These are phyloP conservation scores for Copromyces sp. DNA, from an alignment of 495 filamentous ascomycete species.

Conservation along the genomic window DNA sequence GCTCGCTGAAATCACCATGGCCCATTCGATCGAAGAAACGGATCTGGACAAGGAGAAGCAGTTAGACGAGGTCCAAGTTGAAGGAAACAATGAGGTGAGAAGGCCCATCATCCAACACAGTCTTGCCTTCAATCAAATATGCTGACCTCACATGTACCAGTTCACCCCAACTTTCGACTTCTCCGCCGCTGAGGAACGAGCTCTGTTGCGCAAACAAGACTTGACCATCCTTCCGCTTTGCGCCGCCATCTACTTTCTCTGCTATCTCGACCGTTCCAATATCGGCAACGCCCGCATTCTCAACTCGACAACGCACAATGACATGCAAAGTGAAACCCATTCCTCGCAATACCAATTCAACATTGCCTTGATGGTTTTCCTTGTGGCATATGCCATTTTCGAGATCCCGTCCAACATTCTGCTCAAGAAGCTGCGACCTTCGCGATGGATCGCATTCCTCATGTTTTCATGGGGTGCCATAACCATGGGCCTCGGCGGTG, in stretches of 20 bases:
- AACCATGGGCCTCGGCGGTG: constrained; percentile 53
- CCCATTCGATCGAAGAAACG: background rate
- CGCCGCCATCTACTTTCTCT: constrained; percentile 53
- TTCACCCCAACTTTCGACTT: constrained; percentile 6
- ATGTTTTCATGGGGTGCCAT: constrained; percentile 61
- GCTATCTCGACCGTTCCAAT: constrained; percentile 58
- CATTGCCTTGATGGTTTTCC: constrained; percentile 62
- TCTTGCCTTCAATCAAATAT: background rate
- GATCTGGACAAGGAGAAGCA: background rate
- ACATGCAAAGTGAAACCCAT: constrained; percentile 51
- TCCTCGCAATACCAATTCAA: constrained; percentile 57
- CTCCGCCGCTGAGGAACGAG: constrained; percentile 20
- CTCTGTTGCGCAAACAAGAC: constrained; percentile 51
- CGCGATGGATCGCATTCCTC: constrained; percentile 56
- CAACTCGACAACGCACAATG: constrained; percentile 47
- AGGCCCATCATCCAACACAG: background rate
- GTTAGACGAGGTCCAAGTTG: background rate
- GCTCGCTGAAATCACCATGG: background rate
- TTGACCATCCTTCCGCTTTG: constrained; percentile 48
- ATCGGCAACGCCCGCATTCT: constrained; percentile 60
- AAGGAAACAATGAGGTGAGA: background rate
- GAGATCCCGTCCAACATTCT: constrained; percentile 66
- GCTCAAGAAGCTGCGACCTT: constrained; percentile 57
- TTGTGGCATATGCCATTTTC: constrained; percentile 58
- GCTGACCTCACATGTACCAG: background rate